Conservation (phyloP, 441 rosid genomes). For the Aleurites moluccanus region DNA sequence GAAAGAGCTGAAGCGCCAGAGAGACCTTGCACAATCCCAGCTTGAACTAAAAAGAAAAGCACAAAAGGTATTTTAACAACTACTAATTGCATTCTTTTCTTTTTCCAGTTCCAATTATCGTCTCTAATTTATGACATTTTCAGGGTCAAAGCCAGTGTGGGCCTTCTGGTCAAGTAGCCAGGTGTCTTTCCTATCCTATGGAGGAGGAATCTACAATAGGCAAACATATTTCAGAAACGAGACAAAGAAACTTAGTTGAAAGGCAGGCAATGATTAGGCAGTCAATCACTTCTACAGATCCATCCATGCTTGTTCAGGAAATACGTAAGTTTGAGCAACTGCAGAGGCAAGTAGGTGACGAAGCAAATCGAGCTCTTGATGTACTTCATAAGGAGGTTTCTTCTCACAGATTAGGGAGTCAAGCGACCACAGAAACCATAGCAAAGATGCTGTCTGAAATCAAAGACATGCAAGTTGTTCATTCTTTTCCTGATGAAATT, state of each 20-base stretch:
- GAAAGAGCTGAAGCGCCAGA: slow-evolving; percentile 91
- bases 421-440: slow-evolving; percentile 74
- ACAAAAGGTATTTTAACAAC: slow-evolving; percentile 49
- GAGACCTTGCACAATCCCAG: slow-evolving; percentile 81
- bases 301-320: slow-evolving; percentile 72
- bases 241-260: slow-evolving; percentile 38
- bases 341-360: slow-evolving; percentile 81
- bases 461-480: slow-evolving; percentile 65
- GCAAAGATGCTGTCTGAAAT: slow-evolving; percentile 84
- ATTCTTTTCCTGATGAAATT: slow-evolving; percentile 53
- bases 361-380: slow-evolving; percentile 87
- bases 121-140: slow-evolving; percentile 25
- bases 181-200: slow-evolving; percentile 69
- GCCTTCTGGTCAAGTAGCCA: slow-evolving; percentile 62
- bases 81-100: slow-evolving; percentile 1
- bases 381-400: slow-evolving; percentile 89
- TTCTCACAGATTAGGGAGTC: slow-evolving; percentile 70
- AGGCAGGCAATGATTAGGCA: slow-evolving; percentile 56
- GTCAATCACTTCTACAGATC: slow-evolving; percentile 67
- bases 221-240: slow-evolving; percentile 41
- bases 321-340: slow-evolving; percentile 79
- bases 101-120: slow-evolving; percentile 6
- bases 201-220: slow-evolving; percentile 40
- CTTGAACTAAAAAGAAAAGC: slow-evolving; percentile 72
- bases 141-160: slow-evolving; percentile 57